These are phyloP conservation scores for Pichiaceae sp. DNA, from an alignment of 1,139 yeast species.

Conservation along the genomic window DNA sequence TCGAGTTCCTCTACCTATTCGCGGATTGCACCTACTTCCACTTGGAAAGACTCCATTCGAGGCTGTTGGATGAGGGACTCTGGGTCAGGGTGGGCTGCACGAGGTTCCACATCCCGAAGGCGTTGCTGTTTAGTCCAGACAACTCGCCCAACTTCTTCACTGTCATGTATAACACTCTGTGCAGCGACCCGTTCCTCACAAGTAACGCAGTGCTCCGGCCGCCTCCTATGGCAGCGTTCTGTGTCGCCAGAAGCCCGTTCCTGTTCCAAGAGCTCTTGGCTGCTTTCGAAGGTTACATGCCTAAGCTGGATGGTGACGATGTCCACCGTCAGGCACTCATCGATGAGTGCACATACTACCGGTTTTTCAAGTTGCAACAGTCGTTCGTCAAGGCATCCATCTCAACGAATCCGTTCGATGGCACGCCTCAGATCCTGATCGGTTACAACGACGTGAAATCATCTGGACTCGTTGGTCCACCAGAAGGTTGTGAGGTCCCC, in stretches of 20 bases:
- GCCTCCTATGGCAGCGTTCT: slow-evolving; percentile 60
- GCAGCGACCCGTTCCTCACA: slow-evolving; percentile 36
- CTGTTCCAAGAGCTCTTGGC: slow-evolving; percentile 55
- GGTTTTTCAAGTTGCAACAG: slow-evolving; percentile 72
- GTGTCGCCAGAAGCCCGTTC: slow-evolving; percentile 44
- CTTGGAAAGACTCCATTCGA: slow-evolving; percentile 44
- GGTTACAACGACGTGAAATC: slow-evolving; percentile 38
- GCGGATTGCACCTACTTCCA: slow-evolving; percentile 72
- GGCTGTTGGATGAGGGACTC: slow-evolving; percentile 46
- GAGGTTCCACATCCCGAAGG: slow-evolving; percentile 51
- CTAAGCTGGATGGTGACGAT: slow-evolving; percentile 38
- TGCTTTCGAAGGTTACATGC: slow-evolving; percentile 45
- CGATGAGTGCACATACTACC: slow-evolving; percentile 68
- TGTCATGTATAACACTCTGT: slow-evolving; percentile 43
- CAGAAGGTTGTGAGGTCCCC: slow-evolving; percentile 5
- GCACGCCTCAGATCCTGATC: slow-evolving; percentile 48
- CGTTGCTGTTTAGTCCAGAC: slow-evolving; percentile 47
- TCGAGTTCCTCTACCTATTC: slow-evolving; percentile 52
- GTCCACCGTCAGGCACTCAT: slow-evolving; percentile 37
- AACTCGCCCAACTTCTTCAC: slow-evolving; percentile 74
- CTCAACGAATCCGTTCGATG: slow-evolving; percentile 40
- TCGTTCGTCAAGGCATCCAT: slow-evolving; percentile 47
- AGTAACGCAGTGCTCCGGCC: slow-evolving; percentile 53
- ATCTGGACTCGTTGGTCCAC: slow-evolving; percentile 30
- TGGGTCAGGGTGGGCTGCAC: slow-evolving; percentile 55